Evolutionary conservation across 1,284 basidiomycete species (phyloP), one percentile per base, ranked within the genome.

Genomic region (Rhodotorula glutinis): DNA sequence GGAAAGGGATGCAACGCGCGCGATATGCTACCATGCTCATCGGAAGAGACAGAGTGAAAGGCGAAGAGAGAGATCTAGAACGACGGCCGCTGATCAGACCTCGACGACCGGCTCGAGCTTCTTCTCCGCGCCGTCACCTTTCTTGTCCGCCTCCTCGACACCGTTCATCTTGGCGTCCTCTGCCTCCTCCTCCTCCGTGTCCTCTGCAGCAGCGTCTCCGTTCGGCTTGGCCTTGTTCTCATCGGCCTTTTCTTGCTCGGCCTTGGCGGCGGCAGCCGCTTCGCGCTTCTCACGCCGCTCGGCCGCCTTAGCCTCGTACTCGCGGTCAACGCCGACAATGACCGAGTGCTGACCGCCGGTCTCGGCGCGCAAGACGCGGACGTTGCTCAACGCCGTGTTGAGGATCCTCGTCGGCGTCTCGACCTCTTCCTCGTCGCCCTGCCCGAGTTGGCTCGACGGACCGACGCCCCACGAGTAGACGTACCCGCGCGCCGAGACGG

Each of bases 401-500:
- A 49, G 61, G 47, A 76, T 65, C 53, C 63, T 60, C 25, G 58
- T 72, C 51, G 74, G 74, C 30, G 58, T 65, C 46, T 65, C 61
- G 16, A 65, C 53, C 40, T 75, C 69, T 19, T 69, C 71, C 58
- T 72, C 71, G 41, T 73, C 70, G 21, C 71, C 75, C 33, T 70
- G 60, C 11, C 75, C 75, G 52, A 76, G 63, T 55, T 76, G 74
- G n/a, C 53, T 47, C 8, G 53, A 53, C 25, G 62, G 40, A n/a
- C 68, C 68, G 56, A 70, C 52, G 23, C 75, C 75, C 75, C 75
- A 76, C 19, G 57, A 51, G 54, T 69, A 76, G 21, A 69, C 65
- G 57, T 62, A 63, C 4, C 74, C 74, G 19, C 62, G 54, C 23
- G 53, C 55, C 23, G 89, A 89, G 56, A 93, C 84, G 5, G 90